Conservation (phyloP, 2,329 filamentous ascomycete species). For the Atkinsonella texensis region DNA sequence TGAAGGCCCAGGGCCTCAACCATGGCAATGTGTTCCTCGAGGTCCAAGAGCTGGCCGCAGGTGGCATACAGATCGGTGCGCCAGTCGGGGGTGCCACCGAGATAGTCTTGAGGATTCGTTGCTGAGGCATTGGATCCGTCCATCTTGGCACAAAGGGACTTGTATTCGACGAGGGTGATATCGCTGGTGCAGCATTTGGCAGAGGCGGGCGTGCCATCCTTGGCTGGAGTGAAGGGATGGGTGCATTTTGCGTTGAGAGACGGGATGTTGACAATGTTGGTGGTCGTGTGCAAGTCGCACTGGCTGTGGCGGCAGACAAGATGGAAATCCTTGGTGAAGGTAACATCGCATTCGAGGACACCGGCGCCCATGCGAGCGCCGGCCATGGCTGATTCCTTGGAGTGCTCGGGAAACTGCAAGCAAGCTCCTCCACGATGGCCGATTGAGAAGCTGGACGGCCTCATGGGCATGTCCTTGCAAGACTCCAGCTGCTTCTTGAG, state of each 20-base stretch:
- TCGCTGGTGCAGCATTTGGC: conserved; percentile 63
- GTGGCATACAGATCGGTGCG: conserved; percentile 54
- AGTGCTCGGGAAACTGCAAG: conserved; percentile 54
- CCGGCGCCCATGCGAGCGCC: conserved; percentile 57
- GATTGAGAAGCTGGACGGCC: conserved; percentile 43
- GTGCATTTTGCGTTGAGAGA: conserved; percentile 54
- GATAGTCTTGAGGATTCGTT: conserved; percentile 44
- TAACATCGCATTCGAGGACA: conserved; percentile 55
- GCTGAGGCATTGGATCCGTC: conserved; percentile 49
- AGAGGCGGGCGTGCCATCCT: conserved; percentile 35
- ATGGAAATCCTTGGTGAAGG: conserved; percentile 51
- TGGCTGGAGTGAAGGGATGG: conserved; percentile 45
- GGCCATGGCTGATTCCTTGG: conserved; percentile 44
- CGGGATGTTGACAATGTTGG: conserved; percentile 51
- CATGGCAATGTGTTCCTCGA: conserved; percentile 50
- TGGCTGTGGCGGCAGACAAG: conserved; percentile 59
- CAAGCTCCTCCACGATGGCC: conserved; percentile 51
- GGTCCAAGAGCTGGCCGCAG: conserved; percentile 49
- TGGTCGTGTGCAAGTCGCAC: conserved; percentile 57
- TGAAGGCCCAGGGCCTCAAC: conserved; percentile 45
- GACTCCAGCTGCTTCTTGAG: conserved; percentile 47
- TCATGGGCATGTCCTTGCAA: conserved; percentile 43
- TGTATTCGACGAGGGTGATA: conserved; percentile 56
- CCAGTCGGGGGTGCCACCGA: conserved; percentile 46
- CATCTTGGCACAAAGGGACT: conserved; percentile 58